Conservation (phyloP, 257 asterid genomes). For the Thymus quinquecostatus region DNA sequence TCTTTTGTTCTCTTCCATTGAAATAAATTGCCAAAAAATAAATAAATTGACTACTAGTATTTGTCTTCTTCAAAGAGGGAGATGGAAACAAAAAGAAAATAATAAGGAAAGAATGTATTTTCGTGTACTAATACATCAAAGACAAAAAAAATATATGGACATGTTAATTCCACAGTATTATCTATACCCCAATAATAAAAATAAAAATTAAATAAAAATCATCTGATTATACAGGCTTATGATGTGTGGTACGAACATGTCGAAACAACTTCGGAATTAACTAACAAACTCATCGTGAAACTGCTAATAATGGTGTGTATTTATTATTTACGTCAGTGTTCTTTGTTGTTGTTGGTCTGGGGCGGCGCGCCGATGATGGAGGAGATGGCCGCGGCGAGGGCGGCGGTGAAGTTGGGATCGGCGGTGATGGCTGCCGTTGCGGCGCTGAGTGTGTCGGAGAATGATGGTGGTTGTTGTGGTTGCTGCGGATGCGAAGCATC, state of each 20-base stretch:
- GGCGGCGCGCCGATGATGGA: conserved; percentile 54
- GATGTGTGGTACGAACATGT: conserved; percentile 16
- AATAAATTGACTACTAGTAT: neutral
- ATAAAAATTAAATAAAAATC: neutral
- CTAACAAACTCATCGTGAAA: conserved; percentile 46
- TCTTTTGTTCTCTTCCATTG: conserved; percentile 30
- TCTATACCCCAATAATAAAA: conserved; percentile 18
- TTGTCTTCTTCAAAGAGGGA: neutral
- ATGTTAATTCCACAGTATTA: conserved; percentile 30
- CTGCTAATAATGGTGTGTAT: conserved; percentile 33
- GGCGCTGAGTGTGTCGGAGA: conserved; percentile 68
- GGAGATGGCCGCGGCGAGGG: conserved; percentile 84
- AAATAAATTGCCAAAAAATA: neutral
- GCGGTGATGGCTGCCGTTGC: conserved; percentile 85
- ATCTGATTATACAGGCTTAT: neutral
- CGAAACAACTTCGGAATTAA: conserved; percentile 14
- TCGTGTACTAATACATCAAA: conserved; percentile 29
- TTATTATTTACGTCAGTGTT: conserved; percentile 35
- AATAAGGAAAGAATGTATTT: conserved; percentile 22
- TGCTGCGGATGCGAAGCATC: neutral
- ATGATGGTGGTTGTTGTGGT: conserved; percentile 38
- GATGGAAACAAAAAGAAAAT: conserved; percentile 1
- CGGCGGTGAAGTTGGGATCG: conserved; percentile 90
- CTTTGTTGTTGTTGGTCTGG: conserved; percentile 37
- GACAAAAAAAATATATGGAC: conserved; percentile 38